A percentile compares a stretch with the other conserved stretches of the same genome.
phyloP scores from a whole-genome alignment of 1,284 basidiomycete genomes.

The Fomes fomentarius region DNA sequence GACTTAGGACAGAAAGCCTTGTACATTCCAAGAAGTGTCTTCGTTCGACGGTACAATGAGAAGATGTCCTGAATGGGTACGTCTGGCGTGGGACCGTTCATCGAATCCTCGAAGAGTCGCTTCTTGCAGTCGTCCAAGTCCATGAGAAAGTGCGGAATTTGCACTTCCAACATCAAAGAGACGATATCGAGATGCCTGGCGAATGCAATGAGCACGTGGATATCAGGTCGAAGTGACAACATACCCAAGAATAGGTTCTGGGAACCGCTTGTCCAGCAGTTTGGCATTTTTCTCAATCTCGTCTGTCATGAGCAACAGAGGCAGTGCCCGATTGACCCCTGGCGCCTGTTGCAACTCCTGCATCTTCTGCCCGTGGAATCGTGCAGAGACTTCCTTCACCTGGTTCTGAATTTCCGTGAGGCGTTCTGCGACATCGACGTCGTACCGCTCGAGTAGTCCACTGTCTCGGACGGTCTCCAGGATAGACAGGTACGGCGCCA shows the following conservation, averaged over 20 bases:
- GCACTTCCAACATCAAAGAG: slow-evolving; percentile 73
- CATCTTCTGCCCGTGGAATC: slow-evolving; percentile 74
- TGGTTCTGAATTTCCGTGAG: slow-evolving; percentile 73
- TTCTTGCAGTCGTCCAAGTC: slow-evolving; percentile 79
- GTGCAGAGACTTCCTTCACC: slow-evolving; percentile 68
- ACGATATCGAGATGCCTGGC: slow-evolving; percentile 79
- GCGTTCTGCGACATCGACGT: slow-evolving; percentile 66
- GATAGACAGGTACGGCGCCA: slow-evolving; percentile 67
- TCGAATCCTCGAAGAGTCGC: slow-evolving; percentile 75
- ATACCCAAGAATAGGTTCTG: slow-evolving; percentile 80
- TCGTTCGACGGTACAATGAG: slow-evolving; percentile 78
- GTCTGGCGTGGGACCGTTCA: slow-evolving; percentile 77
- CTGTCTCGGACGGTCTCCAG: slow-evolving; percentile 76
- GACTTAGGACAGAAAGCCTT: slow-evolving; percentile 81
- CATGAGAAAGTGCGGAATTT: slow-evolving; percentile 74
- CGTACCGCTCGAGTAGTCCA: slow-evolving; percentile 66
- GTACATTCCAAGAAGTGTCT: slow-evolving; percentile 77
- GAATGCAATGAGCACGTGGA: too few species aligned
- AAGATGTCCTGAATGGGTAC: slow-evolving; percentile 90
- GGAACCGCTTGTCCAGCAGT: slow-evolving; percentile 83
- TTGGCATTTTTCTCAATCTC: slow-evolving; percentile 91
- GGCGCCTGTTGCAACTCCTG: slow-evolving; percentile 66
- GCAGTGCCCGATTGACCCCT: slow-evolving; percentile 79
- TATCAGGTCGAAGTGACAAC: too few species aligned
- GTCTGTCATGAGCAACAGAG: slow-evolving; percentile 80